Evolutionary conservation across 2,329 filamentous ascomycete genomes (phyloP).

Genomic region (Microdochium nivale): DNA sequence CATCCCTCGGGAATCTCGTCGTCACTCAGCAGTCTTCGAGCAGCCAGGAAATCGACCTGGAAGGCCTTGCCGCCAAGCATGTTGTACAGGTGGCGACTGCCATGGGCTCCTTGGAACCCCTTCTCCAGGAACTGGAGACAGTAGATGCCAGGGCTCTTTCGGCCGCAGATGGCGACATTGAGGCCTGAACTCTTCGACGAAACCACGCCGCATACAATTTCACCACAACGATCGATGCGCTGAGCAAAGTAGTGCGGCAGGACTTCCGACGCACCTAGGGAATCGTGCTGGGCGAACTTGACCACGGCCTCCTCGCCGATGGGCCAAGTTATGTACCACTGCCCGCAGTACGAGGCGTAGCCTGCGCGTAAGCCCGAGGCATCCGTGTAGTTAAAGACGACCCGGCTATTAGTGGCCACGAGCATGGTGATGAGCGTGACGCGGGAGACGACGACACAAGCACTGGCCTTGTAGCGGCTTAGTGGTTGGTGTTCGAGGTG

Average conservation of each 20-base stretch:
- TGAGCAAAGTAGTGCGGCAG: constrained; percentile 13
- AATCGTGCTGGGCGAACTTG: constrained; percentile 17
- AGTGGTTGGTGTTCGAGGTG: constrained; percentile 7
- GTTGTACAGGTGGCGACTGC: constrained; percentile 20
- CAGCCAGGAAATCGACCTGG: constrained; percentile 21
- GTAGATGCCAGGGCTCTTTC: constrained; percentile 12
- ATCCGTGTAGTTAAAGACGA: constrained; percentile 19
- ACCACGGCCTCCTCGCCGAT: constrained; percentile 18
- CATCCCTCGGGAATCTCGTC: neutral
- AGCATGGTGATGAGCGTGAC: constrained; percentile 15
- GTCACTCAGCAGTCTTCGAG: constrained; percentile 3
- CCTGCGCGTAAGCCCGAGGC: constrained; percentile 20
- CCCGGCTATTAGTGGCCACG: constrained; percentile 16
- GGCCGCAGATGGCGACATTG: constrained; percentile 15
- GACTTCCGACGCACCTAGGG: constrained; percentile 13
- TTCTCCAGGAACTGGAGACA: constrained; percentile 11
- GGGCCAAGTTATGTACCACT: constrained; percentile 23
- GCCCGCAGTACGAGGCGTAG: constrained; percentile 22
- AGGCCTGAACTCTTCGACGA: constrained; percentile 6
- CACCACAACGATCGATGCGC: constrained; percentile 17
- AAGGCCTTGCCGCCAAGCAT: constrained; percentile 20
- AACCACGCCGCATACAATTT: constrained; percentile 16
- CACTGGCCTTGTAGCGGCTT: constrained; percentile 8
- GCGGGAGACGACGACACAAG: constrained; percentile 15
- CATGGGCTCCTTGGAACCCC: constrained; percentile 20